A percentile compares a stretch with the other conserved stretches of the same genome.
phyloP scores from a whole-genome alignment of 148 eudicot genomes.

The Amaranthus hypochondriacus region DNA sequence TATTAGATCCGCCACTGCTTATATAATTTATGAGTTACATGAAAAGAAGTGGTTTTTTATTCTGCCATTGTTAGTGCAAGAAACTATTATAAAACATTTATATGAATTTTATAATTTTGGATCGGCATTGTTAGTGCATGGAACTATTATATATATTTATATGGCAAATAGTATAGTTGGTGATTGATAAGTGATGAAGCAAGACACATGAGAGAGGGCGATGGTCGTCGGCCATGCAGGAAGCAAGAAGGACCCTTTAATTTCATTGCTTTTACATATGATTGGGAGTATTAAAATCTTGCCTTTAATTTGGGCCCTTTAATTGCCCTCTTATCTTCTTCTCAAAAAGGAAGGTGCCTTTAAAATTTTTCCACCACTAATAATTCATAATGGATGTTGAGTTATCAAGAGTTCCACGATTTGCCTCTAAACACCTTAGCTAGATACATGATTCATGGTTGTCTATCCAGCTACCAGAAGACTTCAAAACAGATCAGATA shows the following conservation, averaged over 20 bases:
- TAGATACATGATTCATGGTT: no score
- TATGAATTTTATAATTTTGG: background rate
- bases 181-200: slow-evolving; percentile 9
- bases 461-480: no score
- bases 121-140: background rate
- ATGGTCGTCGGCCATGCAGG: slow-evolving; percentile 25
- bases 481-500: no score
- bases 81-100: background rate
- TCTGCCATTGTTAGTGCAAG: no score
- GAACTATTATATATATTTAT: background rate
- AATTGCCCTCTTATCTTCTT: background rate
- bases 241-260: slow-evolving; percentile 26
- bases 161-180: background rate
- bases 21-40: no score
- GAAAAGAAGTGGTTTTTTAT: no score
- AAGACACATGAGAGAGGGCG: slow-evolving; percentile 25
- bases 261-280: slow-evolving; percentile 1
- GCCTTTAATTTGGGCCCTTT: background rate
- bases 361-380: slow-evolving; percentile 18
- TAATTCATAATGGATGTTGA: background rate
- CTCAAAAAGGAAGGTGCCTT: slow-evolving; percentile 10
- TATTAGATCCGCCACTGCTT: no score
- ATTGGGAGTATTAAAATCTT: background rate
- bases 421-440: slow-evolving; percentile 6
- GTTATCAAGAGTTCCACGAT: slow-evolving; percentile 14